Evolutionary conservation across 1,284 basidiomycete genomes (phyloP).

Genomic region (Mycena citricolor): DNA sequence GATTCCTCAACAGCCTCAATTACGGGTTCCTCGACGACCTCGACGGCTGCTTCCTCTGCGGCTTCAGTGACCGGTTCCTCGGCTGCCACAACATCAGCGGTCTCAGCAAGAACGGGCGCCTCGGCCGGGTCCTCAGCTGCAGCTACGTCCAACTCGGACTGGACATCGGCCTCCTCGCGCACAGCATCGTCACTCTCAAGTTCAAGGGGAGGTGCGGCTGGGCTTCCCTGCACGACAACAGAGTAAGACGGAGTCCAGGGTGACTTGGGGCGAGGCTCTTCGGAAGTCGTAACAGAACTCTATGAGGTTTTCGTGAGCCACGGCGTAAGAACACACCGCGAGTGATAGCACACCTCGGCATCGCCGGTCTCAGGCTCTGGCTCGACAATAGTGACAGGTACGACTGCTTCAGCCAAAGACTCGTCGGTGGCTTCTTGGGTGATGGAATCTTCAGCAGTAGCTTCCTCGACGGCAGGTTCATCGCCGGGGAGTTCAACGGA

Average conservation of each 20-base stretch:
- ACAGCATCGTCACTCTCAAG: too few relatives aligned
- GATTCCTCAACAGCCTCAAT: neutral
- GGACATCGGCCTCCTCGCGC: too few relatives aligned
- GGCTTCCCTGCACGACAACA: conserved; percentile 28
- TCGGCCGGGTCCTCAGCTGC: too few relatives aligned
- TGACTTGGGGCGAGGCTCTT: conserved; percentile 1
- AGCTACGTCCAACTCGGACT: too few relatives aligned
- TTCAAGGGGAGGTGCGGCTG: too few relatives aligned
- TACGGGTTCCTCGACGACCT: too few relatives aligned
- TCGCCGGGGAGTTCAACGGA: too few relatives aligned
- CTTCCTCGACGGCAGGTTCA: too few relatives aligned
- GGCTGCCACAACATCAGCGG: neutral
- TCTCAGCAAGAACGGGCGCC: neutral
- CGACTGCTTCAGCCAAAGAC: too few relatives aligned
- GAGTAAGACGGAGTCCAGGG: conserved; percentile 33
- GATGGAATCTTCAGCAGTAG: too few relatives aligned
- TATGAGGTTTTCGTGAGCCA: neutral
- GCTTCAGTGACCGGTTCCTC: neutral
- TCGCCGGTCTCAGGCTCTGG: neutral
- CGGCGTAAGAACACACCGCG: neutral
- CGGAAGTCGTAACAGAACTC: neutral
- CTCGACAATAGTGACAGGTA: neutral
- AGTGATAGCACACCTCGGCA: neutral
- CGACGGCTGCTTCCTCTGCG: too few relatives aligned
- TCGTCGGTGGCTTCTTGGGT: too few relatives aligned